Conservation (phyloP, 148 eudicot genomes). For the Vaccinium vitisidaea region DNA sequence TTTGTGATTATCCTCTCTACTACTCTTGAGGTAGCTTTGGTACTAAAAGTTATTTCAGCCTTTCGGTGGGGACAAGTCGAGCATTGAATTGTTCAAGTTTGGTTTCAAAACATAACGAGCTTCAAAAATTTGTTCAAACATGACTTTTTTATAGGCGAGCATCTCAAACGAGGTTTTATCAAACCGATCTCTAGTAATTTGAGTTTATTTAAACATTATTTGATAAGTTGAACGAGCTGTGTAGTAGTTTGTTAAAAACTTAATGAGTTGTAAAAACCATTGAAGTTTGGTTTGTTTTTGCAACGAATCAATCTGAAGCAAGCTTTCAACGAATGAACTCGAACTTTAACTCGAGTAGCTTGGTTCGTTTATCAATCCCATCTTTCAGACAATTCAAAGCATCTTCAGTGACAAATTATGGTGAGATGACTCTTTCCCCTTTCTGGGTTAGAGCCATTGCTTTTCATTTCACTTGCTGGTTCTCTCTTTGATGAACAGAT, state of each 20-base stretch:
- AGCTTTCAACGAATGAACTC: neutral
- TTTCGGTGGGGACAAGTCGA: neutral
- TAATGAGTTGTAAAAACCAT: neutral
- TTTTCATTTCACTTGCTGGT: neutral
- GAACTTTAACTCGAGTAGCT: neutral
- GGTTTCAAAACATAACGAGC: neutral
- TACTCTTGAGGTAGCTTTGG: neutral
- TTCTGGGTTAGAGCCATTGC: neutral
- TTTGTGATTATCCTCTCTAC: neutral
- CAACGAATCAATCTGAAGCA: neutral
- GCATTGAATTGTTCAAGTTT: neutral
- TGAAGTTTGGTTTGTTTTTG: neutral
- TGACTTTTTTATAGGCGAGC: neutral
- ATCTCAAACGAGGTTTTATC: neutral
- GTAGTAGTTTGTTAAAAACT: neutral
- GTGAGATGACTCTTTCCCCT: neutral
- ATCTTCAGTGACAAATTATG: neutral
- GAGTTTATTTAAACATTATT: neutral
- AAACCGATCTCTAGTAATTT: neutral
- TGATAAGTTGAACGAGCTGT: neutral
- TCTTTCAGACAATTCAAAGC: neutral
- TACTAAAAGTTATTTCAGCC: neutral
- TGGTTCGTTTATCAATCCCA: neutral
- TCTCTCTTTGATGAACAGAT: neutral
- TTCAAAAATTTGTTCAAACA: neutral